Conservation (phyloP, 73 alveolate species). For the Symbiodinium natans region DNA sequence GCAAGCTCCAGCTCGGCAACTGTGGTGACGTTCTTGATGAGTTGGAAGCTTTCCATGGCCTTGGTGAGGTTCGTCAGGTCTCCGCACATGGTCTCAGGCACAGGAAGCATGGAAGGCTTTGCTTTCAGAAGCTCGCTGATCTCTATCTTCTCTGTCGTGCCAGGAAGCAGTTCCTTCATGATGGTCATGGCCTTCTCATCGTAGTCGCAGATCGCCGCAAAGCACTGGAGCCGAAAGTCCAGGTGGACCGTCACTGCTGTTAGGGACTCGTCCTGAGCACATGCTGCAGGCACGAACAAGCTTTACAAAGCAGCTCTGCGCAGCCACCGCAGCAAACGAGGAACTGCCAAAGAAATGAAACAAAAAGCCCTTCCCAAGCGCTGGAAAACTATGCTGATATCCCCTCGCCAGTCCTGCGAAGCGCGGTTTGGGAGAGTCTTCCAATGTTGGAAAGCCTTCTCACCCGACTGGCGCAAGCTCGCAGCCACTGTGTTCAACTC, state of each 20-base stretch:
- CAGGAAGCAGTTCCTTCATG: too few species aligned
- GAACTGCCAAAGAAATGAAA: too few species aligned
- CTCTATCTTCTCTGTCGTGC: background rate
- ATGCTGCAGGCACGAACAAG: too few species aligned
- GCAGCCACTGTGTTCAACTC: background rate
- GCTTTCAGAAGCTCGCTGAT: background rate
- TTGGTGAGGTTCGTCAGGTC: background rate
- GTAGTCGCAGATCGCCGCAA: background rate
- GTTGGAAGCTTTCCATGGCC: background rate
- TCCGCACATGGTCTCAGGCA: background rate
- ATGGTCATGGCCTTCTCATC: too few species aligned
- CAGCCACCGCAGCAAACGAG: too few species aligned
- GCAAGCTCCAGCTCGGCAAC: background rate
- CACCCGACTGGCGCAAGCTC: too few species aligned
- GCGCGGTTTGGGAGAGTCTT: too few species aligned
- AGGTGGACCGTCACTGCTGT: background rate
- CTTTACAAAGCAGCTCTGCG: too few species aligned
- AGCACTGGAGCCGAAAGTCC: background rate
- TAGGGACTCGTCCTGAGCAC: background rate
- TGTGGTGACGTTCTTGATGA: background rate
- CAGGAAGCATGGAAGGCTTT: background rate
- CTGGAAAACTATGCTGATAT: too few species aligned
- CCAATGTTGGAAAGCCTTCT: too few species aligned
- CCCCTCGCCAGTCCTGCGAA: too few species aligned
- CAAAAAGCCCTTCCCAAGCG: too few species aligned